Evolutionary conservation across 345 rosid species (phyloP).

Genomic region (Sisymbrium irio): DNA sequence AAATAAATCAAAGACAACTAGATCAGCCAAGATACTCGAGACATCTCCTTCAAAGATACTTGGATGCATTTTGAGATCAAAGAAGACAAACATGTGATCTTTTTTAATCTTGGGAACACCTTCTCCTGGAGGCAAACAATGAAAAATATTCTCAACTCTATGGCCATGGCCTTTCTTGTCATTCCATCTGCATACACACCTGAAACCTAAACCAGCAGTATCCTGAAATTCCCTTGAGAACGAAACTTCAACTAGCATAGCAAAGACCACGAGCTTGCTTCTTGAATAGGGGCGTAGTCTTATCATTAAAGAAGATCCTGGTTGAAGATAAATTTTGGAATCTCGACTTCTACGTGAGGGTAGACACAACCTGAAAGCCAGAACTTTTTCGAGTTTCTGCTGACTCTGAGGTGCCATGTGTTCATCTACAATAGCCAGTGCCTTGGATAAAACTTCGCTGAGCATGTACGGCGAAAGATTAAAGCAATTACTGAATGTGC

Average conservation of each 20-base stretch:
- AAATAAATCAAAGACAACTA: neutral
- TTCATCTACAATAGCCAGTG: neutral
- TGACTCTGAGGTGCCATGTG: neutral
- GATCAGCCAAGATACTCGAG: neutral
- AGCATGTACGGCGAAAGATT: neutral
- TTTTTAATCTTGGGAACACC: neutral
- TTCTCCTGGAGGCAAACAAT: neutral
- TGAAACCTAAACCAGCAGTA: neutral
- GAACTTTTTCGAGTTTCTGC: neutral
- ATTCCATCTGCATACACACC: neutral
- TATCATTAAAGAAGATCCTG: neutral
- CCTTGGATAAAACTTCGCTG: neutral
- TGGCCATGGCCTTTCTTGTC: neutral
- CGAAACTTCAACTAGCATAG: neutral
- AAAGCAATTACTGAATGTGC: neutral
- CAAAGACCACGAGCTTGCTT: neutral
- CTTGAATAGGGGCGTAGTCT: neutral
- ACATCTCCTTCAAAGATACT: neutral
- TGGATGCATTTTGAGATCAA: neutral
- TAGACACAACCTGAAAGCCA: neutral
- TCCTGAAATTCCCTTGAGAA: neutral
- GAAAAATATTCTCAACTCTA: neutral
- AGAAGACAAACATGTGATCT: neutral
- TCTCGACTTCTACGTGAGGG: neutral
- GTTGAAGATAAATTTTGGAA: neutral